Conservation (phyloP, 495 filamentous ascomycete species). For the Niebla homalea region DNA sequence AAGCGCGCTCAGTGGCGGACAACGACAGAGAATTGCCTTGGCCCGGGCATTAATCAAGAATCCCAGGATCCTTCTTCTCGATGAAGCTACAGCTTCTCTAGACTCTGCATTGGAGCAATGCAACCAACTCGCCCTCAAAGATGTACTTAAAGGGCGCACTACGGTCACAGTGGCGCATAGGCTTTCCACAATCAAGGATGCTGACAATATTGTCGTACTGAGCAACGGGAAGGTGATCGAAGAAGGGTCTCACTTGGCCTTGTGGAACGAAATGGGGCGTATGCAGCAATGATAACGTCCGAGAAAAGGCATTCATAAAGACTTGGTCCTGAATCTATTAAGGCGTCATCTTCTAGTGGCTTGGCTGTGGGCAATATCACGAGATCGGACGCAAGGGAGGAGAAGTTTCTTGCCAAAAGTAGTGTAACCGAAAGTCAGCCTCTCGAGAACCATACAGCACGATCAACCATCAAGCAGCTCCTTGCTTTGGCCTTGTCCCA, state of each 20-base stretch:
- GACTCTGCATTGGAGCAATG: slow-evolving; percentile 41
- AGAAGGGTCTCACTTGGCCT: slow-evolving; percentile 35
- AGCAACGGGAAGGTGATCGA: slow-evolving; percentile 41
- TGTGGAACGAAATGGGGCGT: slow-evolving; percentile 29
- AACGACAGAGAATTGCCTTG: slow-evolving; percentile 53
- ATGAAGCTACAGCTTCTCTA: slow-evolving; percentile 59
- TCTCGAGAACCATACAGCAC: no score
- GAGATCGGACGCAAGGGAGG: not conserved
- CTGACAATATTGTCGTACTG: slow-evolving; percentile 56
- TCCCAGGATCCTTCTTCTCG: slow-evolving; percentile 68
- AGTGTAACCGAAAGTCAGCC: no score
- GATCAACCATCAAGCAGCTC: no score
- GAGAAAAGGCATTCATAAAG: not conserved
- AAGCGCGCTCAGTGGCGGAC: slow-evolving; percentile 45
- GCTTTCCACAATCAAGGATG: slow-evolving; percentile 37
- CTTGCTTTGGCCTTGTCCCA: slow-evolving; percentile 20
- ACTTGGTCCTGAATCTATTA: not conserved
- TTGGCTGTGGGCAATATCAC: not conserved
- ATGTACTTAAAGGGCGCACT: slow-evolving; percentile 32
- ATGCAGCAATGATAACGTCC: slow-evolving; percentile 28
- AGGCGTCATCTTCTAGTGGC: not conserved
- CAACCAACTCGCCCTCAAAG: slow-evolving; percentile 38
- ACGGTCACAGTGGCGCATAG: slow-evolving; percentile 36
- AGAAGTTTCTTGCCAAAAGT: not conserved
- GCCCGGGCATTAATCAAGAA: slow-evolving; percentile 62